Evolutionary conservation across 2,329 filamentous ascomycete genomes (phyloP).

Genomic region (Biscogniauxia mediterranea): DNA sequence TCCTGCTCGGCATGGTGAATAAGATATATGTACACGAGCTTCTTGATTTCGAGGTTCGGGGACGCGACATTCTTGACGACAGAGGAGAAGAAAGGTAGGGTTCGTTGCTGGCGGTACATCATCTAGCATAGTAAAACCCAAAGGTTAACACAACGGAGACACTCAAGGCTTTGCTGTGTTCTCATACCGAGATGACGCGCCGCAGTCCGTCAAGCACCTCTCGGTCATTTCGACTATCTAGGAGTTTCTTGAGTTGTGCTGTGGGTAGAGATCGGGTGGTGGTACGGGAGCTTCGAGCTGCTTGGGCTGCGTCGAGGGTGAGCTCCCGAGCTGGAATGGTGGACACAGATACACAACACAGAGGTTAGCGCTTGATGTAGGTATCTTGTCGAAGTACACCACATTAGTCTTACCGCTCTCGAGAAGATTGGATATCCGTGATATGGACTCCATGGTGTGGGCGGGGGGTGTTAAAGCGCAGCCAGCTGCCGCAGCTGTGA

Average conservation of each 20-base stretch:
- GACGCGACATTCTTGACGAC: conserved; percentile 98
- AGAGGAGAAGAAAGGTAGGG: conserved; percentile 91
- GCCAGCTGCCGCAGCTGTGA: conserved; percentile 24
- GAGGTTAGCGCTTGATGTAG: conserved; percentile 11
- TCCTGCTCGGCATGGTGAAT: conserved; percentile 95
- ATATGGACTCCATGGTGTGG: conserved; percentile 84
- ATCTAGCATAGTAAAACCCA: conserved; percentile 56
- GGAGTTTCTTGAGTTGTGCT: conserved; percentile 87
- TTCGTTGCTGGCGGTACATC: conserved; percentile 90
- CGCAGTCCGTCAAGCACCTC: conserved; percentile 91
- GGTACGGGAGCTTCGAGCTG: conserved; percentile 66
- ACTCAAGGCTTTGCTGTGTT: conserved; percentile 6
- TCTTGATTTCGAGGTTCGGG: conserved; percentile 91
- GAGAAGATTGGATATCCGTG: conserved; percentile 87
- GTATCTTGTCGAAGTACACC: conserved; percentile 1
- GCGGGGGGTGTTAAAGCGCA: conserved; percentile 14
- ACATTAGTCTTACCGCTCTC: conserved; percentile 72
- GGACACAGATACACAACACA: conserved; percentile 3
- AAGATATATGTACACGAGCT: conserved; percentile 97
- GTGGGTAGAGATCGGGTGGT: conserved; percentile 67
- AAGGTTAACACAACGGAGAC: conserved; percentile 2
- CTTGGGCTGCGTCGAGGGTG: conserved; percentile 93
- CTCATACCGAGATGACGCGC: conserved; percentile 76
- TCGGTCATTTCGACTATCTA: conserved; percentile 90
- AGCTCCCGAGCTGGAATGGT: conserved; percentile 76